Percentiles rank a stretch among this genome's conserved stretches.
Evolutionary conservation across 2,329 filamentous ascomycete genomes (phyloP).

Genomic region (Phyllachora maydis): DNA sequence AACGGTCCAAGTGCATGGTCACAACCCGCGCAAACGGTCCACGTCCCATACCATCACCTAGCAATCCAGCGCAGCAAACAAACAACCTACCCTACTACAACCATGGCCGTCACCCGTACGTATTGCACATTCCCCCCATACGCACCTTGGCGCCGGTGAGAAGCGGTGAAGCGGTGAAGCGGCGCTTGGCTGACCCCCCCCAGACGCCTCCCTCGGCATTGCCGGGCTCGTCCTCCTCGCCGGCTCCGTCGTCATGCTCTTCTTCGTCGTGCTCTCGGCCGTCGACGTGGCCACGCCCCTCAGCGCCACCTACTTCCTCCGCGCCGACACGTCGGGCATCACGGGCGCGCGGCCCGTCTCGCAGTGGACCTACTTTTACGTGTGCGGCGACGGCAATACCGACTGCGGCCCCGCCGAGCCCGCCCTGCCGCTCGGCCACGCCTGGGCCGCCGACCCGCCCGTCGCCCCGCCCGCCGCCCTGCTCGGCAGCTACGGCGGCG

Average conservation of each 20-base stretch:
- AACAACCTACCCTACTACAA: no score
- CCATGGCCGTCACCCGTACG: no score
- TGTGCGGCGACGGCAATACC: slow-evolving; percentile 45
- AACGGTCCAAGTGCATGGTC: no score
- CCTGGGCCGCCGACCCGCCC: slow-evolving; percentile 28
- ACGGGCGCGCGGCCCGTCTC: slow-evolving; percentile 43
- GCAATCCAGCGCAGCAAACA: no score
- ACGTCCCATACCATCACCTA: no score
- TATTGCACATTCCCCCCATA: no score
- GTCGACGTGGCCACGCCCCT: slow-evolving; percentile 31
- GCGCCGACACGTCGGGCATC: slow-evolving; percentile 56
- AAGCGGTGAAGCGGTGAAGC: no score
- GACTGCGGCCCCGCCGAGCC: slow-evolving; percentile 43
- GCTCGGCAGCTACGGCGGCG: slow-evolving; percentile 27
- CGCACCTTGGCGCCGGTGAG: no score
- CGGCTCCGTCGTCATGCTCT: slow-evolving; percentile 29
- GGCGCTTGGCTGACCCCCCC: no score
- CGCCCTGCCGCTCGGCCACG: slow-evolving; percentile 53
- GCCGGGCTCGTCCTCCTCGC: slow-evolving; percentile 25
- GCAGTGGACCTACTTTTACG: slow-evolving; percentile 82
- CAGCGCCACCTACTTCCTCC: slow-evolving; percentile 67
- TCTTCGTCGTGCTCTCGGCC: slow-evolving; percentile 37
- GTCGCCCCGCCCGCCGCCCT: slow-evolving; percentile 22
- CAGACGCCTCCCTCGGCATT: slow-evolving; percentile 20
- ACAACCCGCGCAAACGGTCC: no score